Conservation (phyloP, 139 green algal species). For the Dunaliella sp. region DNA sequence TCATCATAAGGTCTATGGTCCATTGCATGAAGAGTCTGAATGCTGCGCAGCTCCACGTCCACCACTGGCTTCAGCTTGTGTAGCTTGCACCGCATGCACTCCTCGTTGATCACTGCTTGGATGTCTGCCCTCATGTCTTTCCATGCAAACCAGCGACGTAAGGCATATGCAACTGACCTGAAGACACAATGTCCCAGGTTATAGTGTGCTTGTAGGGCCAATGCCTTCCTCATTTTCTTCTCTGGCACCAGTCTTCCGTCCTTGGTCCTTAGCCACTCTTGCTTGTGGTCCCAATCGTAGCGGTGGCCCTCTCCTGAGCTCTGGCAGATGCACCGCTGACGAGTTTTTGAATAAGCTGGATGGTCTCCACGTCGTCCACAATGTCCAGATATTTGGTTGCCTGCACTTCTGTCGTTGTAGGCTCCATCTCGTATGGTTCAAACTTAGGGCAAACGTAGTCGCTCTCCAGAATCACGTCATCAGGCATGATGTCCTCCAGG, state of each 20-base stretch:
- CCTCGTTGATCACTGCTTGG: neutral
- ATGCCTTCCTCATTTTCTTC: neutral
- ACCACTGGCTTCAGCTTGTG: neutral
- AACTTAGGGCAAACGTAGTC: neutral
- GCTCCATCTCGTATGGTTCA: neutral
- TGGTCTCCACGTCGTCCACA: neutral
- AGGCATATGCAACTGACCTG: neutral
- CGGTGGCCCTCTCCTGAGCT: neutral
- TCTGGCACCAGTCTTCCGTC: neutral
- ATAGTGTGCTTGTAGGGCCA: neutral
- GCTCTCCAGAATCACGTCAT: neutral
- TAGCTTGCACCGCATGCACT: neutral
- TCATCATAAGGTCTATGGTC: neutral
- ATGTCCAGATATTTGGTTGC: conserved; percentile 5
- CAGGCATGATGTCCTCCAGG: neutral
- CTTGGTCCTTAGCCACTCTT: neutral
- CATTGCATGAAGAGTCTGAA: neutral
- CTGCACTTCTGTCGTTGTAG: neutral
- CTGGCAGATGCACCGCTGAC: neutral
- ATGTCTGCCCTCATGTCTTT: neutral
- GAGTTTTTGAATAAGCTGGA: neutral
- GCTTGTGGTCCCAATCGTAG: neutral
- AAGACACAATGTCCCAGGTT: neutral
- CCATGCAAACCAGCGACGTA: neutral
- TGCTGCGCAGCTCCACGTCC: neutral